Conservation (phyloP, 1,284 basidiomycete species). For the Ganoderma multipileum region DNA sequence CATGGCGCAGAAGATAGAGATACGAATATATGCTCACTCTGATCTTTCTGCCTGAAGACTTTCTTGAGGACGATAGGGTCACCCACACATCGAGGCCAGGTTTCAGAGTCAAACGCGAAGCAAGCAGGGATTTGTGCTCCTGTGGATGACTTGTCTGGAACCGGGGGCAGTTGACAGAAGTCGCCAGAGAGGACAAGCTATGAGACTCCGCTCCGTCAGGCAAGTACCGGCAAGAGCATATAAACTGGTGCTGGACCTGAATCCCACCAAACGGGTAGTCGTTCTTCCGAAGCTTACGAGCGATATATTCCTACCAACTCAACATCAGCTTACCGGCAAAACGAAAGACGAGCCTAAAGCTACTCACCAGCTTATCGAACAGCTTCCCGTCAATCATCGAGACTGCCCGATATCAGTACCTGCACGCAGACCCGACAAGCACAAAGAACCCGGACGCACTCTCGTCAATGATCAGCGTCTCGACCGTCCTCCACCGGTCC, state of each 20-base stretch:
- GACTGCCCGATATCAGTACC: conserved; percentile 14
- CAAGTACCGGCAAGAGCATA: background rate
- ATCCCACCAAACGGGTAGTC: conserved; percentile 75
- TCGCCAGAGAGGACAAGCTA: conserved; percentile 81
- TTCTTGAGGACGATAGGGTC: conserved; percentile 45
- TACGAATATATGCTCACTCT: conserved; percentile 49
- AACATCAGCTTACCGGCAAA: background rate
- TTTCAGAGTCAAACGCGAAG: conserved; percentile 74
- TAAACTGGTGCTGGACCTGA: conserved; percentile 50
- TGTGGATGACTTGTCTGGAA: conserved; percentile 51
- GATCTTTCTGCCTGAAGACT: conserved; percentile 55
- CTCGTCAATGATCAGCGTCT: conserved; percentile 76
- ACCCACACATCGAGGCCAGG: conserved; percentile 59
- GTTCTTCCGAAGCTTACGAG: conserved; percentile 54
- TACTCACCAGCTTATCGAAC: conserved; percentile 70
- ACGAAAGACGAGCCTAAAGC: background rate
- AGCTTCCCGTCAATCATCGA: conserved; percentile 50
- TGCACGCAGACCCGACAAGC: background rate
- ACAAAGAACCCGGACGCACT: conserved; percentile 45
- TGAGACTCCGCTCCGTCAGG: conserved; percentile 5
- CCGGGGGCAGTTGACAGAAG: conserved; percentile 84
- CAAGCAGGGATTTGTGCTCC: conserved; percentile 42
- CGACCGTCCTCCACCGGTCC: conserved; percentile 57
- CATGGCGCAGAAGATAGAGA: background rate
- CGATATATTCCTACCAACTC: conserved; percentile 52